Evolutionary conservation across 2,329 filamentous ascomycete species (phyloP), one percentile per base, ranked within the genome.

Genomic region (Didymella arachidicola): DNA sequence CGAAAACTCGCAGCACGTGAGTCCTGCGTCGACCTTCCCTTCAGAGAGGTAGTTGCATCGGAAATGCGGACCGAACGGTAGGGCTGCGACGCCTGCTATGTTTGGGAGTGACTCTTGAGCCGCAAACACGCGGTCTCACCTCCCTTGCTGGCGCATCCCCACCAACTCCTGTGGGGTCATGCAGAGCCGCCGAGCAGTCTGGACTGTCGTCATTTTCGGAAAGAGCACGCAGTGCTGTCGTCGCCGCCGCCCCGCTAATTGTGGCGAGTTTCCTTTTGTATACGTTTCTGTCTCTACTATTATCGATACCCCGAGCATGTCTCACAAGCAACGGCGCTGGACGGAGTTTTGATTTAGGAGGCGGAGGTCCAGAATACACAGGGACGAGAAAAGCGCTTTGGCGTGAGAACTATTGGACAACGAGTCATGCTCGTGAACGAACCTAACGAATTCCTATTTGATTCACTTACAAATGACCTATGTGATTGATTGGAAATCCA

Each of bases 1-100:
- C 1, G 73, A 77, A 60, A 71, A 66, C 19, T 77, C 73, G 38
- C 72, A 76, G 67, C 72, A 77, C 49, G 72, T 77, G 54, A 76
- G 69, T 36, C 75, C 75, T 12, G 60, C 69, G 11, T 64, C 59
- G 10, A 78, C 73, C 39, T 73, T 76, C 53, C 74, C 74, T 12
- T 57, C 64, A 16, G 69, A 75, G 52, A 66, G 60, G 41, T 54
- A 59, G 16, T 49, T 59, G 44, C 70, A 72, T 65, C 60, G 52
- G 57, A 64, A 51, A 59, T 45, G 3, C 55, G 64, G 41, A 55
- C 63, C 34, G 67, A 63, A 29, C 41, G 48, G 44, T 46, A 49
- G 27, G 53, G 45, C 49, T 59, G 53, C 11, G 27, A 50, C 54
- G 38, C 30, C 30, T 50, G 47, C 62, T 58, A 56, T 49, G 43